Evolutionary conservation across 2,329 filamentous ascomycete genomes (phyloP), one percentile per base, ranked within the genome.

Genomic region (Colletotrichum graminicola): DNA sequence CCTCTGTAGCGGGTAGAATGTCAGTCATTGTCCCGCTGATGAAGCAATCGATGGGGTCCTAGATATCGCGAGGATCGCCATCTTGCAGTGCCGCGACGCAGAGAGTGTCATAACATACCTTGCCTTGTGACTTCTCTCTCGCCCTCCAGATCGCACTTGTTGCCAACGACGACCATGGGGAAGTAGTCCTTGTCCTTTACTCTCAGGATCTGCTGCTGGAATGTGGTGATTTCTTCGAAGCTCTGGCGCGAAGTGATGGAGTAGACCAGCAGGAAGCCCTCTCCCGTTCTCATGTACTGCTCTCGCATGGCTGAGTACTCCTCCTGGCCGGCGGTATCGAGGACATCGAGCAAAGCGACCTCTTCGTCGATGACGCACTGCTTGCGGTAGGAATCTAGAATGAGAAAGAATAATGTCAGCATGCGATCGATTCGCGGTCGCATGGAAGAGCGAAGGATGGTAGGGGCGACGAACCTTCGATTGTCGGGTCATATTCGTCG

Each of bases 141-240:
- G 77, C 88, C 87, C 79, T 98, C 95, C 82, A 99, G 86, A 94
- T 99, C 96, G 85, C 95, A 98, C 89, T 99, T 99, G 90, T 99
- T 99, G 77, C 94, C 96, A 52, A 98, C 96, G 56, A 99, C 93
- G 70, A 98, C 97, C 87, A 99, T 98, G 77, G 96, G 96, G 87
- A 99, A 99, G 83, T 98, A 97, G 85, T 99, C 96, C 90, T 97
- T 98, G 87, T 98, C 96, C 89, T 99, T 99, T 78, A 99, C 96
- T 77, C 96, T 88, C 77, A 99, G 88, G 81, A 99, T 99, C 84
- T 99, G 96, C 87, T 98, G 95, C 84, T 98, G 95, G 85, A 98
- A 98, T 60, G 94, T 97, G 84, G 94, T 93, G 83, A 99, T 98
- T 86, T 99, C 96, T 82, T 99, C 95, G 79, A 98, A 98, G 79